Conservation (phyloP, 495 filamentous ascomycete species). For the Hypoxylon crocopeplum region DNA sequence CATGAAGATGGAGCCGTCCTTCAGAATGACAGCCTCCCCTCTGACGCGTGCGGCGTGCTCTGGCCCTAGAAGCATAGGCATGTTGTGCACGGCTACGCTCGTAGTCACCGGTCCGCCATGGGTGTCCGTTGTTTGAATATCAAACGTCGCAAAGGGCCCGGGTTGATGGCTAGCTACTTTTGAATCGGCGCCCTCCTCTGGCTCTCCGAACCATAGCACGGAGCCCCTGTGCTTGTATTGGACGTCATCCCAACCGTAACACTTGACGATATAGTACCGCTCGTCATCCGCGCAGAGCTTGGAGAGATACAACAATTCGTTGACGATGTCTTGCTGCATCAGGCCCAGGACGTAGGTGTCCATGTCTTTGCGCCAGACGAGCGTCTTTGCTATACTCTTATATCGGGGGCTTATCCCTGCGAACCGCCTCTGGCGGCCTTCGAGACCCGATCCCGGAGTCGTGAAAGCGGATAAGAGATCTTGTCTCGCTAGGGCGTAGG, state of each 20-base stretch:
- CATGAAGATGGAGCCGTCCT: conserved; percentile 47
- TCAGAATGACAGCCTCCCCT: conserved; percentile 36
- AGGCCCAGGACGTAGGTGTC: conserved; percentile 60
- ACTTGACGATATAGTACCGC: conserved; percentile 45
- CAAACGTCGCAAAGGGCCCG: conserved; percentile 40
- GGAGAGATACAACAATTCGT: conserved; percentile 45
- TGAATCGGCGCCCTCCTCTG: conserved; percentile 1
- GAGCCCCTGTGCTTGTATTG: conserved; percentile 43
- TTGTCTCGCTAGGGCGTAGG: conserved; percentile 28
- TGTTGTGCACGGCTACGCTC: conserved; percentile 51
- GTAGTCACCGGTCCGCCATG: conserved; percentile 21
- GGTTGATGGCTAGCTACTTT: conserved; percentile 5
- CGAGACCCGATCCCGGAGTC: conserved; percentile 1
- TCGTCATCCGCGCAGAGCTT: conserved; percentile 26
- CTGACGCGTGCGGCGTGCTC: conserved; percentile 42
- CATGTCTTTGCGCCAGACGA: conserved; percentile 74
- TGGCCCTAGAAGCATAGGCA: conserved; percentile 48
- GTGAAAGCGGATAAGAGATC: conserved; percentile 28
- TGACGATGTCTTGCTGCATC: conserved; percentile 57
- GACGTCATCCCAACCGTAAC: conserved; percentile 44
- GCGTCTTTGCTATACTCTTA: conserved; percentile 1
- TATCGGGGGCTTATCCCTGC: neutral
- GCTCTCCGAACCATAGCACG: conserved; percentile 45
- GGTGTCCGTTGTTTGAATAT: conserved; percentile 25
- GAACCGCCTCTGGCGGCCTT: neutral